Evolutionary conservation across 2,329 filamentous ascomycete species (phyloP), one percentile per base, ranked within the genome.

Genomic region (Colletotrichum endophyticum): DNA sequence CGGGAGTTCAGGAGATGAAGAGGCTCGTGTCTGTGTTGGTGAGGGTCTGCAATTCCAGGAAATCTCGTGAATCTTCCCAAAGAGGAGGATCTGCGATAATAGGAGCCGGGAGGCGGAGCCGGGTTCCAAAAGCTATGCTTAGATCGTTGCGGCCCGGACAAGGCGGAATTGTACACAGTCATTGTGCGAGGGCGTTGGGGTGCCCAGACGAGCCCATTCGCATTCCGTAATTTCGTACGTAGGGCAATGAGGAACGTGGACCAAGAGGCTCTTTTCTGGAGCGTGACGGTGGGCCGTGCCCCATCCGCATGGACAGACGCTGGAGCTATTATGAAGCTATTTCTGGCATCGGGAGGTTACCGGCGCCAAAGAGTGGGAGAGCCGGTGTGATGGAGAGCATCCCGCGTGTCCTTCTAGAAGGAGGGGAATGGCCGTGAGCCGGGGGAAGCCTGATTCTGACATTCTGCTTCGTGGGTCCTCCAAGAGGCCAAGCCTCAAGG

Each of bases 1-100:
- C 57, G 57, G 49, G 28, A 61, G 66, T 62, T 67, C 68, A 66
- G 67, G 74, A 74, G 27, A 70, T 76, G 70, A 73, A 53, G 19
- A 61, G 36, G 34, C 34, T 76, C 64, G 70, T 56, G 70, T 76
- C 59, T 57, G 64, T 67, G 16, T 39, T 25, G 13, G 8, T 63
- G 61, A 73, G 74, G 66, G 70, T 59, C 44, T 25, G 57, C 27
- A 69, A 76, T 70, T 69, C 70, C 66, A 69, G 57, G 28, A 59
- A 70, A 66, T 70, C n/a, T 49, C 64, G 44, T n/a, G 25, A 28
- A 66, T 59, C 32, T 44, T 32, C 74, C 74, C 32, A 64, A 76
- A 76, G 53, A 62, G 70, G 73, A 73, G 22, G 73, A 73, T 73
- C 39, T 76, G 74, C 74, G 70, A 70, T 44, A 64, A 59, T 16